These are phyloP conservation scores for Eragrostis nindensis DNA, from an alignment of 176 grass and related monocot genomes.

Conservation along the genomic window DNA sequence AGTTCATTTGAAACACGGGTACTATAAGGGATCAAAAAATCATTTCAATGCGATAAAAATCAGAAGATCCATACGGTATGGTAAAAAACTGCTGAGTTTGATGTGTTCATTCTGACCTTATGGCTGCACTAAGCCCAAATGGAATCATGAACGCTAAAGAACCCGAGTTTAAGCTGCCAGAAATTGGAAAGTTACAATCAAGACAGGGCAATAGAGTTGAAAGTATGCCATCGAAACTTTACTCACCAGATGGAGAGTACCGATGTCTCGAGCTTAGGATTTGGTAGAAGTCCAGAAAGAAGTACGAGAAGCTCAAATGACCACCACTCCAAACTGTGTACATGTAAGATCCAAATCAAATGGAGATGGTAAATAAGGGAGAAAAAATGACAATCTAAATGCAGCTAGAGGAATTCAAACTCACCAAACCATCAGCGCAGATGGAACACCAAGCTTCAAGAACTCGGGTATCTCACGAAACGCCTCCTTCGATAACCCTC, in stretches of 20 bases:
- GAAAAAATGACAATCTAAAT: too few relatives aligned
- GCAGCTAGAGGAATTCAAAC: constrained; percentile 12
- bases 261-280: constrained; percentile 82
- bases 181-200: constrained; percentile 26
- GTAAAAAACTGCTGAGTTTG: neutral
- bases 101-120: constrained; percentile 60
- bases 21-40: constrained; percentile 27
- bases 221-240: neutral
- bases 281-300: constrained; percentile 88
- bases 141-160: constrained; percentile 69
- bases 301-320: constrained; percentile 88
- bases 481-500: constrained; percentile 62
- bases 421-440: constrained; percentile 90
- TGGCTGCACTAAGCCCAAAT: constrained; percentile 76
- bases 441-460: constrained; percentile 73
- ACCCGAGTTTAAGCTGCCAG: constrained; percentile 65
- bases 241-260: constrained; percentile 71
- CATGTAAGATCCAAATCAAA: constrained; percentile 24
- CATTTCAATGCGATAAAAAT: neutral
- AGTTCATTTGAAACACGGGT: constrained; percentile 93
- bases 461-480: constrained; percentile 52
- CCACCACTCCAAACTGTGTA: constrained; percentile 80
- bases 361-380: neutral
- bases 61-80: neutral
- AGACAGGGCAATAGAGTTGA: neutral